These are phyloP conservation scores for Euphorbia neoarborescens DNA, from an alignment of 441 rosid genomes.

Conservation along the genomic window DNA sequence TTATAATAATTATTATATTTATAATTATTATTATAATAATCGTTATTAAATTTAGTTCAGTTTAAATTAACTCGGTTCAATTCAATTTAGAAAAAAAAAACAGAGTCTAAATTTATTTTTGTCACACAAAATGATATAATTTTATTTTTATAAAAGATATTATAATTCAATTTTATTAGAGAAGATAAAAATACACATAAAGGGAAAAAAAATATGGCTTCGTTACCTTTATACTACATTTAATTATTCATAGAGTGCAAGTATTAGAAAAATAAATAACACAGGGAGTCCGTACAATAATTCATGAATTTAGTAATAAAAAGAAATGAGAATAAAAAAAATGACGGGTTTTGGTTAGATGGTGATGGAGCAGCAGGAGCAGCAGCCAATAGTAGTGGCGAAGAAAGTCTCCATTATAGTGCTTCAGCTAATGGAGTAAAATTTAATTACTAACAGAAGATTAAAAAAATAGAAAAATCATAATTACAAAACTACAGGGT, in stretches of 20 bases:
- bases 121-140: no score
- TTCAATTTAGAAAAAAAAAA: no score
- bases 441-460: neutral
- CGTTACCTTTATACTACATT: no score
- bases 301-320: neutral
- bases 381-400: neutral
- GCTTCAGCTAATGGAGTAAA: slow-evolving; percentile 1
- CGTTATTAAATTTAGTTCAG: no score
- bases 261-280: neutral
- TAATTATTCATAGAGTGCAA: neutral
- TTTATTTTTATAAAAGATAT: no score
- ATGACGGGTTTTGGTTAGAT: neutral
- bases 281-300: neutral
- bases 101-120: no score
- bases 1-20: no score
- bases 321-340: neutral
- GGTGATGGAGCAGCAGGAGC: slow-evolving; percentile 1
- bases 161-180: no score
- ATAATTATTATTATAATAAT: no score
- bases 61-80: no score
- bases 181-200: no score
- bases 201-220: no score
- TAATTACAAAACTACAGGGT: neutral
- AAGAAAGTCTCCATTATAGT: slow-evolving; percentile 6
- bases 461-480: neutral